Percentiles rank a stretch among this genome's conserved stretches.
phyloP scores from a whole-genome alignment of 2,329 filamentous ascomycete species.

The Volutella citrinella region DNA sequence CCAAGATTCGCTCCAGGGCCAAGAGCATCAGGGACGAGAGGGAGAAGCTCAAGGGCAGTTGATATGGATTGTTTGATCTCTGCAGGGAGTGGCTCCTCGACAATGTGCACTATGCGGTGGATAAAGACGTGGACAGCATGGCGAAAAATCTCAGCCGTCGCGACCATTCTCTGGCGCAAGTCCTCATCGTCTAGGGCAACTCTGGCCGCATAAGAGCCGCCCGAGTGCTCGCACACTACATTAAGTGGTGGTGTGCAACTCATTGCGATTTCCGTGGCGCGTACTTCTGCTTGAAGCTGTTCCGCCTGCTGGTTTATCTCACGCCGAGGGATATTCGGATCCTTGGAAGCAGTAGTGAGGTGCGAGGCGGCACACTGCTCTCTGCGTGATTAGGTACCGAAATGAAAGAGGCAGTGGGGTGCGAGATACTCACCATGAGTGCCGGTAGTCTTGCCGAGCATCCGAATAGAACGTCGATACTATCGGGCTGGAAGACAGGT shows the following conservation, averaged over 20 bases:
- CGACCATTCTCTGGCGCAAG: slow-evolving; percentile 6
- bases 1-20: slow-evolving; percentile 11
- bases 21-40: slow-evolving; percentile 8
- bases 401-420: too few relatives aligned
- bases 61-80: slow-evolving; percentile 8
- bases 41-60: slow-evolving; percentile 5
- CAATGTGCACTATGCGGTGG: slow-evolving; percentile 7
- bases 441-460: slow-evolving; percentile 7
- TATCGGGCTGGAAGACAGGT: not conserved
- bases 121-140: slow-evolving; percentile 9
- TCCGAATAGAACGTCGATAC: slow-evolving; percentile 8
- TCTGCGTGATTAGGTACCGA: not conserved
- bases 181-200: slow-evolving; percentile 5
- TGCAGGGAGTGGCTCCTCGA: not conserved
- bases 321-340: not conserved
- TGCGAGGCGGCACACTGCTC: slow-evolving; percentile 8
- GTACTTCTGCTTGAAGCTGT: slow-evolving; percentile 3
- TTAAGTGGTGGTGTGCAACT: slow-evolving; percentile 3
- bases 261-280: slow-evolving; percentile 4
- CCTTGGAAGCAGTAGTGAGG: slow-evolving; percentile 1
- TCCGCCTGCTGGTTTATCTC: slow-evolving; percentile 2
- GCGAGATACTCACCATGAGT: slow-evolving; percentile 6
- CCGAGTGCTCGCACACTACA: slow-evolving; percentile 1
- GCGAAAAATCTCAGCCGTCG: slow-evolving; percentile 12
- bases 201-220: not conserved